A percentile compares a stretch with the other conserved stretches of the same genome.
Evolutionary conservation across 164 flowering plant species (phyloP).

Genomic region (Saururus chinensis): DNA sequence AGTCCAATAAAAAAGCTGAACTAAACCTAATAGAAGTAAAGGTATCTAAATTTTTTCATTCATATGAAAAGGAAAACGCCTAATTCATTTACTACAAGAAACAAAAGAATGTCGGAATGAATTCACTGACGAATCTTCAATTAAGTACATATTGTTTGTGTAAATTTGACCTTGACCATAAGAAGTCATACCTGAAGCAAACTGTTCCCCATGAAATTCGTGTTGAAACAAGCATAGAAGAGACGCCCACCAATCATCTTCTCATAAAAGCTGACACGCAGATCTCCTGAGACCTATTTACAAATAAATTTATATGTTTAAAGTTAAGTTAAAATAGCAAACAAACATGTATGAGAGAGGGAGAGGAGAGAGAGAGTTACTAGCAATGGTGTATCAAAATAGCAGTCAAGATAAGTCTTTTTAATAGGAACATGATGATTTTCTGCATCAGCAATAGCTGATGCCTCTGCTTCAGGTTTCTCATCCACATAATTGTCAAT

Average conservation of each 20-base stretch:
- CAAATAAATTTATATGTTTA: neutral
- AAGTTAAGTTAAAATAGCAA: neutral
- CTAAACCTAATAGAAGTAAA: no score
- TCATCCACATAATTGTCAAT: conserved; percentile 28
- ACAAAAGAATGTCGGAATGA: no score
- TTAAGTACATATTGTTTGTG: no score
- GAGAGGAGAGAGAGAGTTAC: conserved; percentile 21
- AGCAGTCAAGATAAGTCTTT: conserved; percentile 53
- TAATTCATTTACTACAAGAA: no score
- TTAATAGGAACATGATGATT: conserved; percentile 43
- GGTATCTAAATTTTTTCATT: no score
- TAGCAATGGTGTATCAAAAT: conserved; percentile 46
- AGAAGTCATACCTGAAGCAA: conserved; percentile 46
- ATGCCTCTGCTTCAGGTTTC: conserved; percentile 8
- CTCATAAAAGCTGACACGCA: conserved; percentile 60
- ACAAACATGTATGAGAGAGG: no score
- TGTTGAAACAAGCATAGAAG: conserved; percentile 74
- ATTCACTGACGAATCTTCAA: no score
- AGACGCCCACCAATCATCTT: conserved; percentile 74
- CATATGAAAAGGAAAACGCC: no score
- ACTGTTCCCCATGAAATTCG: conserved; percentile 60
- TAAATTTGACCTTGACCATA: neutral
- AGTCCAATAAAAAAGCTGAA: no score
- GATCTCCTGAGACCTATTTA: conserved; percentile 63
- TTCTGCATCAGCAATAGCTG: conserved; percentile 49